Evolutionary conservation across 73 alveolate genomes (phyloP).

Genomic region (Effrenium voratum): DNA sequence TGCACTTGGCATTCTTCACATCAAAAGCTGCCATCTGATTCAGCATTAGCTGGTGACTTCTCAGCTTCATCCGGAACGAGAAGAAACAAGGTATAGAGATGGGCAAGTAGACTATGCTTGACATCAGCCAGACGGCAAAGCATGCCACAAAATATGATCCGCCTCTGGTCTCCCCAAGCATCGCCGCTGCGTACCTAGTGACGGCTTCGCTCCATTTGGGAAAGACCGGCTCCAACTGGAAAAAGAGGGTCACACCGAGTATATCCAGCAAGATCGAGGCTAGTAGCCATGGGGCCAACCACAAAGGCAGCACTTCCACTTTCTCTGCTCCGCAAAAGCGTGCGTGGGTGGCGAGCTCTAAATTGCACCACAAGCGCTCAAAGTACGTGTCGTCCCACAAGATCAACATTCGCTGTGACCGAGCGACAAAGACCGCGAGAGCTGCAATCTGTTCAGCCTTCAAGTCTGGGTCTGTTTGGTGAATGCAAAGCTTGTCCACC

Average conservation of each 20-base stretch:
- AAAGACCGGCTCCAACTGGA: background rate
- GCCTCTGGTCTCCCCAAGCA: background rate
- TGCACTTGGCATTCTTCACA: constrained; percentile 46
- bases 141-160: background rate
- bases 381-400: background rate
- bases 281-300: constrained; percentile 76
- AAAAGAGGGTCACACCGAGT: background rate
- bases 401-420: background rate
- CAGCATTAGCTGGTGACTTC: constrained; percentile 21
- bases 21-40: background rate
- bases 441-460: constrained; percentile 19
- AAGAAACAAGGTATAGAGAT: constrained; percentile 15
- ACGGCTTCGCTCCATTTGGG: background rate
- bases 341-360: constrained; percentile 1
- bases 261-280: constrained; percentile 37
- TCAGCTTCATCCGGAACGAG: constrained; percentile 24
- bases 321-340: background rate
- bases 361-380: background rate
- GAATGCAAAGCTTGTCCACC: constrained; percentile 38
- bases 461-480: background rate
- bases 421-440: background rate
- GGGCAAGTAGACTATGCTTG: constrained; percentile 11
- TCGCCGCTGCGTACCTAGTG: background rate
- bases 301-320: background rate
- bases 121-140: background rate